A percentile compares a stretch with the other conserved stretches of the same genome.
Conservation (phyloP, 139 green algal species). For the Micromonas pusilla region DNA sequence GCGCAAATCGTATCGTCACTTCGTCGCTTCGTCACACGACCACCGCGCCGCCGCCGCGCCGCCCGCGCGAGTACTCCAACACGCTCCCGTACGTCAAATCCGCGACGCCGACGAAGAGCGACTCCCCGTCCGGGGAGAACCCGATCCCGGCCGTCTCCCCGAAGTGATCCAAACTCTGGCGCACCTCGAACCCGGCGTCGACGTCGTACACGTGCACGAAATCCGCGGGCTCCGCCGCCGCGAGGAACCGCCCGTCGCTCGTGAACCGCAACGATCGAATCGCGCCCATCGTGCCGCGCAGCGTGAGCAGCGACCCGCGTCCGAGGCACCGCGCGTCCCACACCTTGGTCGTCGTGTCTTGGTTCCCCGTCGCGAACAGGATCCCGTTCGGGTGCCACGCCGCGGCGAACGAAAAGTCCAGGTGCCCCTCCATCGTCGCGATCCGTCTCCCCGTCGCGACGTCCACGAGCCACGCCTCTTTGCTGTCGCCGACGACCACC, state of each 20-base stretch:
- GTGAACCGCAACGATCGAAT: conserved; percentile 65
- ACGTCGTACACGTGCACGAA: conserved; percentile 85
- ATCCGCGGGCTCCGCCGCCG: conserved; percentile 79
- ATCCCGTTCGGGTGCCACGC: conserved; percentile 78
- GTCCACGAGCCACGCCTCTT: conserved; percentile 47
- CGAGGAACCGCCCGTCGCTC: conserved; percentile 64
- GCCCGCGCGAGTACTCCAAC: conserved; percentile 40
- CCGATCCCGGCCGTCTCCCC: conserved; percentile 53
- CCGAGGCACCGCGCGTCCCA: conserved; percentile 64
- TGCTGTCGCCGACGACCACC: conserved; percentile 70
- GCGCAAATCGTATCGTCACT: too few relatives aligned
- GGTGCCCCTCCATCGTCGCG: conserved; percentile 60
- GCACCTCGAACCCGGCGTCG: conserved; percentile 32
- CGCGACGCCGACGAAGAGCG: conserved; percentile 56
- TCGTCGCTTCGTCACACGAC: background rate
- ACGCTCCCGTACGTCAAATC: conserved; percentile 54
- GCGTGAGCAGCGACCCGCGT: conserved; percentile 37
- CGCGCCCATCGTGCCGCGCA: conserved; percentile 67
- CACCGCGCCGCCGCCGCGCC: too few relatives aligned
- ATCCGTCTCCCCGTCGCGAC: conserved; percentile 35
- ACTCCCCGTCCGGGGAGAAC: conserved; percentile 53
- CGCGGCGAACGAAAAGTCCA: conserved; percentile 86
- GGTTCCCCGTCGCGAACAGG: conserved; percentile 75
- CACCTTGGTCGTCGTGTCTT: conserved; percentile 70
- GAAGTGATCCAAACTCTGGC: conserved; percentile 79